These are phyloP conservation scores for Caloboletus inedulis DNA, from an alignment of 1,284 basidiomycete species.

Conservation along the genomic window DNA sequence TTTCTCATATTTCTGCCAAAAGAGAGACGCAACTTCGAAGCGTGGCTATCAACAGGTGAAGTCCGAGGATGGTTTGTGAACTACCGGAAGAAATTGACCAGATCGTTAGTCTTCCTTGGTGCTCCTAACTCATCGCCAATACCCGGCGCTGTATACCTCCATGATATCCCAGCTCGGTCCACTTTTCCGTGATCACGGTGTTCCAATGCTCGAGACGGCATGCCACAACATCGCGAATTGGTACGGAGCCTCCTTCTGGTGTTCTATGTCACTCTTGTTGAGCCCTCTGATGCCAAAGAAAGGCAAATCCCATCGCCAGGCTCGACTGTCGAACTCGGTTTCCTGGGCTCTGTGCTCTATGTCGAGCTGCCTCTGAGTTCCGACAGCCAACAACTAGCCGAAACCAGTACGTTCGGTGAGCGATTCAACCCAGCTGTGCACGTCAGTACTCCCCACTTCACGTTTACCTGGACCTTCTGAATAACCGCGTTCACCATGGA, in stretches of 20 bases:
- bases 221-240: slow-evolving; percentile 85
- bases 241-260: slow-evolving; percentile 42
- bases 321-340: slow-evolving; percentile 67
- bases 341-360: slow-evolving; percentile 73
- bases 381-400: slow-evolving; percentile 70
- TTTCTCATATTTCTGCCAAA: slow-evolving; percentile 79
- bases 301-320: slow-evolving; percentile 71
- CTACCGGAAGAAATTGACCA: slow-evolving; percentile 9
- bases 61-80: not conserved
- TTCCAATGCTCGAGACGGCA: slow-evolving; percentile 79
- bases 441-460: slow-evolving; percentile 32
- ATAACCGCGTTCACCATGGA: not conserved
- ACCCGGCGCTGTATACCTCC: slow-evolving; percentile 77
- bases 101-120: slow-evolving; percentile 75
- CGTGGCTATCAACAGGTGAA: slow-evolving; percentile 85
- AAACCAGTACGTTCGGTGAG: slow-evolving; percentile 46
- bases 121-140: slow-evolving; percentile 80
- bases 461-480: not conserved
- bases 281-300: slow-evolving; percentile 43
- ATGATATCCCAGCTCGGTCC: slow-evolving; percentile 74
- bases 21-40: slow-evolving; percentile 64
- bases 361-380: slow-evolving; percentile 67
- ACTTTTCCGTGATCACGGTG: slow-evolving; percentile 70
- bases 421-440: slow-evolving; percentile 47
- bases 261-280: slow-evolving; percentile 6